Conservation (phyloP, 495 filamentous ascomycete species). For the Apiosordaria backusii region DNA sequence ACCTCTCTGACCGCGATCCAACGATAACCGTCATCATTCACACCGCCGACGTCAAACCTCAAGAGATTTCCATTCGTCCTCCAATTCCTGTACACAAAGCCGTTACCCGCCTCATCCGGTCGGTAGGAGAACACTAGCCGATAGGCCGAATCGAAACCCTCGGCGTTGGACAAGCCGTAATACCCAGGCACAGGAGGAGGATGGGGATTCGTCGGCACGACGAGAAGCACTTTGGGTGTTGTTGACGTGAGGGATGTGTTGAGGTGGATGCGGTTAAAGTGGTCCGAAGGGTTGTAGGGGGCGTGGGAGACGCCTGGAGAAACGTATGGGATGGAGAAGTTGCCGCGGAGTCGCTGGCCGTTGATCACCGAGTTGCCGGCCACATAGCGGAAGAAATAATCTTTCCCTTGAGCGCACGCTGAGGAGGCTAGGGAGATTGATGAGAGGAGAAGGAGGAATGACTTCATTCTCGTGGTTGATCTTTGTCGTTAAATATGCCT, state of each 20-base stretch:
- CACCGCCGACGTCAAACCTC: slow-evolving; percentile 10
- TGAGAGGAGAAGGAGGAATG: slow-evolving; percentile 8
- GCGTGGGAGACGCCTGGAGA: slow-evolving; percentile 19
- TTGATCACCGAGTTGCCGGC: slow-evolving; percentile 16
- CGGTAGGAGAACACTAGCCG: slow-evolving; percentile 20
- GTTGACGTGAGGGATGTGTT: background rate
- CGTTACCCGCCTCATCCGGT: slow-evolving; percentile 8
- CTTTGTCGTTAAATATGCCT: slow-evolving; percentile 19
- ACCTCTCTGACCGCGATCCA: slow-evolving; percentile 26
- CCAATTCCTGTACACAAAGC: slow-evolving; percentile 13
- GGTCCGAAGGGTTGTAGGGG: slow-evolving; percentile 23
- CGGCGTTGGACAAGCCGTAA: slow-evolving; percentile 20
- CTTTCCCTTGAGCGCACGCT: slow-evolving; percentile 3
- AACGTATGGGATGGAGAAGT: slow-evolving; percentile 13
- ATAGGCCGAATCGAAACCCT: slow-evolving; percentile 20
- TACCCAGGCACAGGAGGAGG: slow-evolving; percentile 28
- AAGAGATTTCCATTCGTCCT: slow-evolving; percentile 5
- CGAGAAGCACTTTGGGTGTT: slow-evolving; percentile 1
- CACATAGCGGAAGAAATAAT: slow-evolving; percentile 24
- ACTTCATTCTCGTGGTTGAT: slow-evolving; percentile 14
- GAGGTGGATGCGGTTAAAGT: slow-evolving; percentile 18
- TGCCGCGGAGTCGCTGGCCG: slow-evolving; percentile 23
- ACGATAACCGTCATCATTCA: slow-evolving; percentile 5
- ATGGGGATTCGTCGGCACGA: slow-evolving; percentile 26
- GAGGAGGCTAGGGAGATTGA: slow-evolving; percentile 1